These are phyloP conservation scores for Rossbeevera mucosa DNA, from an alignment of 768 basidiomycete genomes.

Conservation along the genomic window DNA sequence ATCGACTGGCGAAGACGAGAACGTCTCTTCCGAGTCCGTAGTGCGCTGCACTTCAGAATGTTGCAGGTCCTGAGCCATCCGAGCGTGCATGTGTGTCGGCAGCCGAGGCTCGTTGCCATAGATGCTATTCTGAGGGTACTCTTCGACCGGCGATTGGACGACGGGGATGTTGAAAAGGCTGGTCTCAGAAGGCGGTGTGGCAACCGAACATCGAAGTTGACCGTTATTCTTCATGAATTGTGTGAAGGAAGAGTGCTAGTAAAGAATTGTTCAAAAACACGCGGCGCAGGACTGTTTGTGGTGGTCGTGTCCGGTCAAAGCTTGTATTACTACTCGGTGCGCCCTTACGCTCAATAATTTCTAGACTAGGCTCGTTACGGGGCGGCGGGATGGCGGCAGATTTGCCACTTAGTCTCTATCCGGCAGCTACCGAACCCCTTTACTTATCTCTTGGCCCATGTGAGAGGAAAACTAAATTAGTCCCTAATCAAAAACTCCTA, in stretches of 20 bases:
- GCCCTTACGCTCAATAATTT: background rate
- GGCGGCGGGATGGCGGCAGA: background rate
- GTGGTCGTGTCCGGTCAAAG: background rate
- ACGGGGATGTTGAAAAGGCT: background rate
- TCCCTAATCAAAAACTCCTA: too few species aligned
- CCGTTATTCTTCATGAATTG: constrained; percentile 69
- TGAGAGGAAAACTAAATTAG: too few species aligned
- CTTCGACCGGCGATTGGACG: constrained; percentile 5
- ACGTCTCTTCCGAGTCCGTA: constrained; percentile 13
- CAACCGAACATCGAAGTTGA: constrained; percentile 26
- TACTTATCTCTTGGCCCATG: too few species aligned
- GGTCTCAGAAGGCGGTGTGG: background rate
- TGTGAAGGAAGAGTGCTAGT: background rate
- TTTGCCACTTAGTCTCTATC: too few species aligned
- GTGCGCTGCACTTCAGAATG: background rate
- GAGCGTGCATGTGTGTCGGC: background rate
- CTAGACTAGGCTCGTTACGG: background rate
- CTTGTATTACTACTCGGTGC: background rate
- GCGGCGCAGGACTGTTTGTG: constrained; percentile 14
- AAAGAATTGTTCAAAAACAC: constrained; percentile 7
- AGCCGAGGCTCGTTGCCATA: background rate
- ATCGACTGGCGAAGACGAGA: constrained; percentile 10
- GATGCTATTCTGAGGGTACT: background rate
- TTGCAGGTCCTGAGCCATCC: background rate
- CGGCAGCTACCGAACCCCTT: too few species aligned